Evolutionary conservation across 306 rosid species (phyloP).

Genomic region (Pyrus communis): DNA sequence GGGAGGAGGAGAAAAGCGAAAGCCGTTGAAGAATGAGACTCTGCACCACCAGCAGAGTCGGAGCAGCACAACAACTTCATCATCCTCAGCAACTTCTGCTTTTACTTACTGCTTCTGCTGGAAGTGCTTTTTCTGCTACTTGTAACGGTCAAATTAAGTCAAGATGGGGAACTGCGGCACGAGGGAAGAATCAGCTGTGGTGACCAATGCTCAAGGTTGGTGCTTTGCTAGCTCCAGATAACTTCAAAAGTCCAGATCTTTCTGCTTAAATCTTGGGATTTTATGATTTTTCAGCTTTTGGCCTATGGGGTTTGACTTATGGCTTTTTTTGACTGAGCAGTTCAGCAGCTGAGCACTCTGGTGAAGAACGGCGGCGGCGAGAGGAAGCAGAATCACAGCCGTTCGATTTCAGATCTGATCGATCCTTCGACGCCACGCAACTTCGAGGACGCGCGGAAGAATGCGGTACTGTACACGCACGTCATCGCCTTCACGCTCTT

Average conservation of each 20-base stretch:
- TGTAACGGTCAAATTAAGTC: not conserved
- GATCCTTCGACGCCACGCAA: conserved; percentile 82
- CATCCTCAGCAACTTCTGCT: conserved; percentile 6
- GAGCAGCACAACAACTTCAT: not conserved
- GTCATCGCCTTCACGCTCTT: conserved; percentile 85
- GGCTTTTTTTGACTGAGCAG: conserved; percentile 26
- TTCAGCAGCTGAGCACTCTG: conserved; percentile 61
- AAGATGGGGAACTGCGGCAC: conserved; percentile 96
- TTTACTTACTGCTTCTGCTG: not conserved
- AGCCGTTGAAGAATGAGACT: conserved; percentile 30
- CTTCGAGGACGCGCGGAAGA: conserved; percentile 60
- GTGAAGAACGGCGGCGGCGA: conserved; percentile 26
- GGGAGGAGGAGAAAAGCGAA: not conserved
- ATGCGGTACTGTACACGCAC: conserved; percentile 78
- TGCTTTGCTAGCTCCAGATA: not conserved
- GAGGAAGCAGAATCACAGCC: conserved; percentile 40
- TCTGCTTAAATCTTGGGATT: not conserved
- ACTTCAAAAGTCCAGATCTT: not conserved
- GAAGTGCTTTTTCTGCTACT: not conserved
- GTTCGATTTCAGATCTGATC: conserved; percentile 88
- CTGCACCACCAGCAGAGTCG: conserved; percentile 9
- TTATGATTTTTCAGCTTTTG: not conserved
- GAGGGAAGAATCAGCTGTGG: conserved; percentile 91
- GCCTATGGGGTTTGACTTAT: not conserved
- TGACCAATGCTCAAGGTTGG: conserved; percentile 89